Percentiles rank a stretch among this genome's conserved stretches.
Evolutionary conservation across 768 basidiomycete species (phyloP).

Genomic region (Mycena latifolia): DNA sequence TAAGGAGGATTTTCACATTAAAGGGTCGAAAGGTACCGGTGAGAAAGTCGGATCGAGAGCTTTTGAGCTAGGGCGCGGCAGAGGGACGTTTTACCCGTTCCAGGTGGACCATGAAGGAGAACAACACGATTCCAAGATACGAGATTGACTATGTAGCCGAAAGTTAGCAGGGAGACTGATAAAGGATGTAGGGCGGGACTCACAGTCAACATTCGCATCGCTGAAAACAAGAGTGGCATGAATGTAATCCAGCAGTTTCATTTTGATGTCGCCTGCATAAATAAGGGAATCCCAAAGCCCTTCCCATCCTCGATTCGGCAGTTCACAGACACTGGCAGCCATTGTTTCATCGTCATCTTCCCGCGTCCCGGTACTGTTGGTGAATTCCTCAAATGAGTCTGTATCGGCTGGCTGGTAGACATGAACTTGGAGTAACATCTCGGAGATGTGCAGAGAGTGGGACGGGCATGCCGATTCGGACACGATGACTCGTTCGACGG

Average conservation of each 20-base stretch:
- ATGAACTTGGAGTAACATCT: slow-evolving; percentile 82
- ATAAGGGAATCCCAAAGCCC: slow-evolving; percentile 95
- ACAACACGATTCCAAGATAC: slow-evolving; percentile 97
- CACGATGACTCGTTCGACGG: slow-evolving; percentile 82
- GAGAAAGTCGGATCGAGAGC: slow-evolving; percentile 88
- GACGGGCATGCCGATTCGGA: slow-evolving; percentile 78
- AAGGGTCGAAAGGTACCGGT: slow-evolving; percentile 64
- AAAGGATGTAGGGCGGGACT: slow-evolving; percentile 43
- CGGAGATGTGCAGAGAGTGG: slow-evolving; percentile 63
- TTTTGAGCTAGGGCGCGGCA: slow-evolving; percentile 97
- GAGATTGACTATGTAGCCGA: slow-evolving; percentile 74
- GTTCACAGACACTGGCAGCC: slow-evolving; percentile 90
- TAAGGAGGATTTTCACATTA: slow-evolving; percentile 13
- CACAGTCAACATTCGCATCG: slow-evolving; percentile 88
- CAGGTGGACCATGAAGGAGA: slow-evolving; percentile 95
- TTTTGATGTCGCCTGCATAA: slow-evolving; percentile 87
- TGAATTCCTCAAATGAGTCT: slow-evolving; percentile 81
- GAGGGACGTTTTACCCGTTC: slow-evolving; percentile 96
- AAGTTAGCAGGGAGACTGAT: slow-evolving; percentile 12
- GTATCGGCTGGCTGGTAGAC: slow-evolving; percentile 86
- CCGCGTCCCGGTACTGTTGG: slow-evolving; percentile 61
- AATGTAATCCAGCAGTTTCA: slow-evolving; percentile 92
- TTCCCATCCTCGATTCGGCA: slow-evolving; percentile 88
- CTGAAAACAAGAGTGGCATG: slow-evolving; percentile 95
- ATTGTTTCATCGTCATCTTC: slow-evolving; percentile 83